Percentiles rank a stretch among this genome's conserved stretches.
phyloP scores from a whole-genome alignment of 352 stramenopile genomes.

The Pythium apleroticum region DNA sequence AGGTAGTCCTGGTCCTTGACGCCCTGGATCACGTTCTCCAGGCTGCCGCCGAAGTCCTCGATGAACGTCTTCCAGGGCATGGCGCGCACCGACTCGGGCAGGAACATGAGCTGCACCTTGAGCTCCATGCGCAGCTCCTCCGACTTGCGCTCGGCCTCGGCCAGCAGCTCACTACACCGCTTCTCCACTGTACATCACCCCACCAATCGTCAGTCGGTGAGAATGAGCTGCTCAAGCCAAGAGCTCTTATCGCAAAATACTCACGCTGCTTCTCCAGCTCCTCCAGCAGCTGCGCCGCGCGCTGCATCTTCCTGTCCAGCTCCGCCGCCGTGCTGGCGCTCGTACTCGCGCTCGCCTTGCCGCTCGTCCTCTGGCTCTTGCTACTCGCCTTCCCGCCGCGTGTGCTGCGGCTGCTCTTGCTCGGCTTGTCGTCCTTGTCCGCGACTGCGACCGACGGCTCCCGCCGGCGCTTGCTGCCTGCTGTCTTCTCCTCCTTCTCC shows the following conservation, averaged over 20 bases:
- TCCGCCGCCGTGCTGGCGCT: constrained; percentile 9
- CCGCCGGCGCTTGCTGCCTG: constrained; percentile 22
- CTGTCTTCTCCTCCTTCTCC: background rate
- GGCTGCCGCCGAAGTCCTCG: constrained; percentile 70
- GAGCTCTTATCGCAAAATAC: background rate
- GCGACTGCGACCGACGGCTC: constrained; percentile 8
- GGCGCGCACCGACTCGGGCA: constrained; percentile 66
- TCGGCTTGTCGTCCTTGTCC: background rate
- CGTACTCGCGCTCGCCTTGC: constrained; percentile 31
- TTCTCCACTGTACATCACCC: constrained; percentile 48
- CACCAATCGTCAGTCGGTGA: constrained; percentile 5
- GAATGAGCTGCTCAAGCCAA: background rate
- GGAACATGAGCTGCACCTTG: constrained; percentile 75
- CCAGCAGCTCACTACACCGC: constrained; percentile 53
- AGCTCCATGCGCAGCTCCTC: constrained; percentile 73
- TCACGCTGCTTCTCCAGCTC: constrained; percentile 67
- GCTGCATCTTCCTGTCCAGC: constrained; percentile 44
- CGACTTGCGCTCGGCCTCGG: constrained; percentile 51
- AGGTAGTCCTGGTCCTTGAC: constrained; percentile 42
- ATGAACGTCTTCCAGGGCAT: constrained; percentile 84
- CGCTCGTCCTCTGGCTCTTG: constrained; percentile 17
- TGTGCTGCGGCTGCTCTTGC: constrained; percentile 7
- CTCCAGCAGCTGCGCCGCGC: constrained; percentile 45
- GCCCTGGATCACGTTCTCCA: constrained; percentile 73
- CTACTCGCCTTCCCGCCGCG: background rate